Conservation (phyloP, 73 alveolate species). For the Blepharisma japonicum region DNA sequence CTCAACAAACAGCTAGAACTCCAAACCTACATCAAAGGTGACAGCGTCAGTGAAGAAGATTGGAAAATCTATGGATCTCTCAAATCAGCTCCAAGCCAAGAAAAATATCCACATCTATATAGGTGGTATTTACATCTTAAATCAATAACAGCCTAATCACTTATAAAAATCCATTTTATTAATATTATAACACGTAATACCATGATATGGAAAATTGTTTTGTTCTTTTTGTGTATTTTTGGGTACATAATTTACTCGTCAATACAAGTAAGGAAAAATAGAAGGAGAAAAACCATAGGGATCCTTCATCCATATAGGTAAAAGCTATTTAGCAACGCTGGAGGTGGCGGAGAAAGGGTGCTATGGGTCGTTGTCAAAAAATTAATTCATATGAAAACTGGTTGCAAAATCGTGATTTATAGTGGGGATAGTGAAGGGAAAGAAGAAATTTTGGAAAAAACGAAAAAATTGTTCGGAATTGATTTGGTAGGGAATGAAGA, state of each 20-base stretch:
- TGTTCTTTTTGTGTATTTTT: too few relatives aligned
- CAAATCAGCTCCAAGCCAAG: slow-evolving; percentile 43
- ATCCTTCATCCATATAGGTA: slow-evolving; percentile 30
- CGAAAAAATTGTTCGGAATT: slow-evolving; percentile 24
- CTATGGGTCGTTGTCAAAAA: slow-evolving; percentile 47
- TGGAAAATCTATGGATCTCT: slow-evolving; percentile 50
- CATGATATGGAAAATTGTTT: too few relatives aligned
- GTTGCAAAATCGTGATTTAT: slow-evolving; percentile 3
- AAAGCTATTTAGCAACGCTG: slow-evolving; percentile 48
- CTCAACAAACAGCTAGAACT: slow-evolving; percentile 45
- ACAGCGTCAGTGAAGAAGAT: slow-evolving; percentile 65
- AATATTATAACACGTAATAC: too few relatives aligned
- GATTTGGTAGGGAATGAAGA: not conserved
- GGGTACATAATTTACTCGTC: too few relatives aligned
- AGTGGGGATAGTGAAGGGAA: slow-evolving; percentile 46
- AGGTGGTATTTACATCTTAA: slow-evolving; percentile 47
- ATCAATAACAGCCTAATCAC: not conserved
- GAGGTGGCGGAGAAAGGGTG: slow-evolving; percentile 91
- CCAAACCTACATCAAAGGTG: slow-evolving; percentile 56
- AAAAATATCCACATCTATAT: slow-evolving; percentile 58
- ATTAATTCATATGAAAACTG: not conserved
- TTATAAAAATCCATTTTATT: too few relatives aligned
- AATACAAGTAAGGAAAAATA: not conserved
- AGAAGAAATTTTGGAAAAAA: slow-evolving; percentile 28
- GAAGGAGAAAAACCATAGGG: slow-evolving; percentile 10